Conservation (phyloP, 176 grass and related monocot genomes). For the Themeda triandra region DNA sequence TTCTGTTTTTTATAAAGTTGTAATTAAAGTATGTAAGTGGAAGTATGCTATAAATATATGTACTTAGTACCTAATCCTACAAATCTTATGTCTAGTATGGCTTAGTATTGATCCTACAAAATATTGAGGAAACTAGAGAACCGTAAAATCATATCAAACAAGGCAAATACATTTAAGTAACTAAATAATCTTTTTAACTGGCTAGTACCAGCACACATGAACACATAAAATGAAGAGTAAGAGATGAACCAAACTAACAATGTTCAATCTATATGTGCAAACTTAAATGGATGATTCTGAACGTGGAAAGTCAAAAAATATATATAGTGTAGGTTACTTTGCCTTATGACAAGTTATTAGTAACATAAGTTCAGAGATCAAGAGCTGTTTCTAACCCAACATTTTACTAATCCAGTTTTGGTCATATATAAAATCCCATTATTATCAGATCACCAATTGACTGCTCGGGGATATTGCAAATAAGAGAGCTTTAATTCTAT, state of each 20-base stretch:
- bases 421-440: background rate
- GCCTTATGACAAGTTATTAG: background rate
- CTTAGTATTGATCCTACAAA: background rate
- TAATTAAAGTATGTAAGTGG: background rate
- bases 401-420: background rate
- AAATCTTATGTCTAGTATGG: background rate
- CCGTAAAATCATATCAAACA: background rate
- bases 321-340: background rate
- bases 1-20: too few species aligned
- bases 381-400: background rate
- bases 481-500: too few species aligned
- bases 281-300: background rate
- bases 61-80: background rate
- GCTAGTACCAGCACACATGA: background rate
- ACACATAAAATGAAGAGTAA: conserved; percentile 23
- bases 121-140: background rate
- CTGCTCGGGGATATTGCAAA: background rate
- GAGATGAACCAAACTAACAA: background rate
- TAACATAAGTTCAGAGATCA: background rate
- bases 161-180: background rate
- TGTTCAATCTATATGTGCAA: background rate
- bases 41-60: background rate
- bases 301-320: background rate
- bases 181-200: too few species aligned
- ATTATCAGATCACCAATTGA: background rate